Evolutionary conservation across 1,284 basidiomycete species (phyloP).

Genomic region (Sphagnurus paluster): DNA sequence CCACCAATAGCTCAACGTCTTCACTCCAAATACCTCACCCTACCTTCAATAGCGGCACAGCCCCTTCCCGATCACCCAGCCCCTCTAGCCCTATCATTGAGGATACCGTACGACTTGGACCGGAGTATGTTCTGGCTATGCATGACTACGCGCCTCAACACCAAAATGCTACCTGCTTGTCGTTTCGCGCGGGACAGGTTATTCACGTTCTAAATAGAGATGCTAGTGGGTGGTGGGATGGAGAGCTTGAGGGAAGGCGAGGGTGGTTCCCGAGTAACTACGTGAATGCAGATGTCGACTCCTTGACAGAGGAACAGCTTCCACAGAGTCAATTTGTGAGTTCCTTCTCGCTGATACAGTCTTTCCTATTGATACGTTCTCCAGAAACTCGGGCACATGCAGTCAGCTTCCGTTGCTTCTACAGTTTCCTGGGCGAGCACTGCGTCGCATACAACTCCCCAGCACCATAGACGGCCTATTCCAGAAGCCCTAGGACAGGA

Average conservation of each 20-base stretch:
- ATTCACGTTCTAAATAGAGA: slow-evolving; percentile 90
- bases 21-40: slow-evolving; percentile 42
- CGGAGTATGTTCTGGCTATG: slow-evolving; percentile 82
- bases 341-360: slow-evolving; percentile 13
- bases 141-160: slow-evolving; percentile 81
- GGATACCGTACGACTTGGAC: slow-evolving; percentile 42
- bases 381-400: slow-evolving; percentile 38
- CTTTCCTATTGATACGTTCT: slow-evolving; percentile 7
- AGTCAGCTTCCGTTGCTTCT: slow-evolving; percentile 51
- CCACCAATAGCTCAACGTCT: slow-evolving; percentile 46
- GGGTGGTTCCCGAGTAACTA: slow-evolving; percentile 99
- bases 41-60: slow-evolving; percentile 18
- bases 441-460: slow-evolving; percentile 34
- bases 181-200: slow-evolving; percentile 87
- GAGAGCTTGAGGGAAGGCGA: slow-evolving; percentile 80
- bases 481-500: slow-evolving; percentile 44
- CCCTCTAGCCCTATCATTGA: slow-evolving; percentile 41
- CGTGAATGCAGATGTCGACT: slow-evolving; percentile 58
- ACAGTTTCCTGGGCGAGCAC: slow-evolving; percentile 55
- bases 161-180: slow-evolving; percentile 79
- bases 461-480: slow-evolving; percentile 44
- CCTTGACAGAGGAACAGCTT: slow-evolving; percentile 55
- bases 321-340: slow-evolving; percentile 43
- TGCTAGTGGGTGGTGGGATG: slow-evolving; percentile 97
- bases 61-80: slow-evolving; percentile 33